A percentile compares a stretch with the other conserved stretches of the same genome.
Conservation (phyloP, 495 filamentous ascomycete genomes). For the Talaromyces thailandensis region DNA sequence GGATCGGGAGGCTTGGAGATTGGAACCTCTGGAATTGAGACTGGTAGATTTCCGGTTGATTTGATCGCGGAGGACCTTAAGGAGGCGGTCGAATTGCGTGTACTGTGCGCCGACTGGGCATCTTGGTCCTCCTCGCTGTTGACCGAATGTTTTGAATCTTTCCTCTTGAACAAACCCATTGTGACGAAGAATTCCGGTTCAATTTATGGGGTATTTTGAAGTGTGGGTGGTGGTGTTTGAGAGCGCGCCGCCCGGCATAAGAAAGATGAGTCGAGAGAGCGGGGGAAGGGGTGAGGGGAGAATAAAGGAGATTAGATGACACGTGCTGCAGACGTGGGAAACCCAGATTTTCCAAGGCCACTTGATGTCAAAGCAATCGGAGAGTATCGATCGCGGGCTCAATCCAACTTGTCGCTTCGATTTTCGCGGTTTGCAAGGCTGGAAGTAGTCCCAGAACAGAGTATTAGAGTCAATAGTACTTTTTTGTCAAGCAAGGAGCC, state of each 20-base stretch:
- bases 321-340: background rate
- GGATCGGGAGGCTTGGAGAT: conserved; percentile 86
- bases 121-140: conserved; percentile 41
- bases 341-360: background rate
- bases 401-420: background rate
- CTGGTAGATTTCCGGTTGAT: conserved; percentile 29
- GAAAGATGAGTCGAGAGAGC: background rate
- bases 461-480: background rate
- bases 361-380: background rate
- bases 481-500: background rate
- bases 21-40: conserved; percentile 52
- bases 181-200: conserved; percentile 5
- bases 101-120: conserved; percentile 39
- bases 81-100: conserved; percentile 44
- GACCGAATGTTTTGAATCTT: conserved; percentile 43
- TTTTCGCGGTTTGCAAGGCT: background rate
- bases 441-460: background rate
- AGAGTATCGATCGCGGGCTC: background rate
- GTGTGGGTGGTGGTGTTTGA: background rate
- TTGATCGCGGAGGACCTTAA: conserved; percentile 45
- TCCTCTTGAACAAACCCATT: conserved; percentile 61
- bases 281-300: background rate
- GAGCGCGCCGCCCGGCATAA: background rate
- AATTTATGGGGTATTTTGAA: background rate
- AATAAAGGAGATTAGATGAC: background rate